Evolutionary conservation across 2,329 filamentous ascomycete genomes (phyloP), one percentile per base, ranked within the genome.

Genomic region (Cladobotryum mycophilum): DNA sequence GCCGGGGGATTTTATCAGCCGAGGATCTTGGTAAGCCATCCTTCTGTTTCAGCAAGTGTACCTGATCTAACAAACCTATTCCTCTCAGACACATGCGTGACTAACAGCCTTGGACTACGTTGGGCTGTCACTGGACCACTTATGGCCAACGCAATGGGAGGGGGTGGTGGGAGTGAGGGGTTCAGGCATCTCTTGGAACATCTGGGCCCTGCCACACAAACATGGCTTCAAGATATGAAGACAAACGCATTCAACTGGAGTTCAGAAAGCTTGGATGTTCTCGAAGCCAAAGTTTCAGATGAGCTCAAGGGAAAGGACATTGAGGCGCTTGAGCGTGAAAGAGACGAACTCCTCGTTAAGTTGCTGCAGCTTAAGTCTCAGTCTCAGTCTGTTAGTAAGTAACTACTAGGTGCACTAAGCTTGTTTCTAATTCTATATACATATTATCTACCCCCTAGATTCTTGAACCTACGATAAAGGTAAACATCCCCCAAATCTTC

Each of bases 1-100:
- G 53, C 5, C 55, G 65, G 9, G 67, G 67, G 4, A 57, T 71
- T 4, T 55, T 58, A 15, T 60, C 60, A 1, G 60, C 62, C 1
- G 53, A 60, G 34, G 64, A 65, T 33, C 17, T 52, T 3, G 49
- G 45, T 52, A 11, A 25, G n/a, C 40, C 38, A 64, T 30, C 25
- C 6, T 30, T 30, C 9, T 2, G 2, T 8, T 30, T 11, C 4
- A 30, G n/a, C 2, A 30, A 30, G 25, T 8, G 6, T 11, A 8
- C 6, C 8, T 8, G 9, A 30, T 30, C 25, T 30, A 8, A 30
- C 9, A 30, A 8, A 30, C 9, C 4, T 8, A 11, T 30, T 11
- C 9, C 25, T 11, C 25, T 7, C 6, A 14, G 66, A 60, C 55
- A 50, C 46, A 13, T 48, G 41, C 38, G 45, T 55, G 13, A 49